Evolutionary conservation across 345 rosid species (phyloP), one percentile per base, ranked within the genome.

Genomic region (Citrus maxima): DNA sequence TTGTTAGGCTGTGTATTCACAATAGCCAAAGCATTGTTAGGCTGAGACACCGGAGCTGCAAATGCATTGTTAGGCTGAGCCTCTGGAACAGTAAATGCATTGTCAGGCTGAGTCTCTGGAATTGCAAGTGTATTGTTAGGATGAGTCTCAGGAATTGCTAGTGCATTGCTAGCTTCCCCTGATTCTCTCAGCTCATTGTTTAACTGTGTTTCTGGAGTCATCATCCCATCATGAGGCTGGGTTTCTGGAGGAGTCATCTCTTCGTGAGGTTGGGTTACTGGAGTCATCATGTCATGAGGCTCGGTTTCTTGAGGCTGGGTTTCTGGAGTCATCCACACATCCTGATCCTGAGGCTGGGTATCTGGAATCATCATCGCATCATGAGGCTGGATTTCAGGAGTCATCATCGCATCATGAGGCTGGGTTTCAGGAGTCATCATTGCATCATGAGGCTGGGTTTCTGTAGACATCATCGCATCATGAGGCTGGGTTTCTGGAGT

Each of bases 11-110:
- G 77, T 1, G 51, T 75, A 64, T 32, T 65, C 13, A 30, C 38
- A 74, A 62, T 27, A 8, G 70, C 60, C 37, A 62, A 58, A 27
- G 21, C 73, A 42, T 78, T 68, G 77, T 78, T 71, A 35, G 75
- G 84, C 56, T 24, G 30, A 35, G 7, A 10, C 4, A 63, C 83
- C 5, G 76, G 75, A 61, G 46, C 22, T 18, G 58, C 22, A 18
- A 54, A 54, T 28, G 14, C n/a, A 71, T 38, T 82, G 51, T 76
- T 70, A 66, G 82, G 80, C 61, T 67, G 85, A 27, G 76, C 30
- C 75, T 80, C 83, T 22, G 73, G 75, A 61, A 61, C 22, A 1
- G 58, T 0, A 18, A 54, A 18, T 55, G 49, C 27, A 72, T 82
- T 65, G 22, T 71, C 38, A 35, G 51, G 75, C 21, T 70, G 74